A percentile compares a stretch with the other conserved stretches of the same genome.
Evolutionary conservation across 1,284 basidiomycete species (phyloP).

Genomic region (Kalmanozyma brasiliensis): DNA sequence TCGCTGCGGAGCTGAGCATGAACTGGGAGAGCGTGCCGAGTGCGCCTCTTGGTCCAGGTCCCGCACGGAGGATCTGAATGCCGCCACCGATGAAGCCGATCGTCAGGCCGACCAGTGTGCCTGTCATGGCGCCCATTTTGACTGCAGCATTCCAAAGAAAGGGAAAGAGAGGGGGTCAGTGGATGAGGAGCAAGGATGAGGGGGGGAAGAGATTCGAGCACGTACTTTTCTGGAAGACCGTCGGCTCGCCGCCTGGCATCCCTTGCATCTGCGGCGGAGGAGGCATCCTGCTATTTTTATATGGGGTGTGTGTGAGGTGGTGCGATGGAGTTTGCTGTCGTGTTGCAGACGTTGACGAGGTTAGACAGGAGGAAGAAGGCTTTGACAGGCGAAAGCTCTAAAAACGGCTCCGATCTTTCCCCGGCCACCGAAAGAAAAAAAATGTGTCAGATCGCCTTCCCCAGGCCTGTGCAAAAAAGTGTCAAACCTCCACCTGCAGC

Average conservation of each 20-base stretch:
- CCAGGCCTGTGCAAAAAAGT: background rate
- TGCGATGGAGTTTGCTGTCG: background rate
- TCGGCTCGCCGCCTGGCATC: slow-evolving; percentile 41
- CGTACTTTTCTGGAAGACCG: slow-evolving; percentile 53
- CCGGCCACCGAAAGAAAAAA: background rate
- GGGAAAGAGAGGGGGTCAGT: background rate
- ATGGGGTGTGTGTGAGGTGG: background rate
- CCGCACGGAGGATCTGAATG: slow-evolving; percentile 63
- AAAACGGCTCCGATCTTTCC: slow-evolving; percentile 10
- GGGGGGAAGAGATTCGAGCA: background rate
- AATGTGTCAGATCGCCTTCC: background rate
- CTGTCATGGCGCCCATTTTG: slow-evolving; percentile 65
- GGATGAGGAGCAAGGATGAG: background rate
- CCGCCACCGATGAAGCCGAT: slow-evolving; percentile 66
- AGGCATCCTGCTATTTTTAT: slow-evolving; percentile 18
- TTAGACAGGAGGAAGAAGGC: background rate
- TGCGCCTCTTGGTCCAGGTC: slow-evolving; percentile 59
- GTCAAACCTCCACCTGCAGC: slow-evolving; percentile 11
- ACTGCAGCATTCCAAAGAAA: slow-evolving; percentile 32
- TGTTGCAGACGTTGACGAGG: background rate
- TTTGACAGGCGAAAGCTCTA: background rate
- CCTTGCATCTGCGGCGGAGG: slow-evolving; percentile 48
- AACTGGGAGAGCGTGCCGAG: slow-evolving; percentile 61
- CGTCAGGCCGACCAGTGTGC: slow-evolving; percentile 61
- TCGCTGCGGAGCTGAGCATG: slow-evolving; percentile 64